Evolutionary conservation across 129 eudicot genomes (phyloP), one percentile per base, ranked within the genome.

Genomic region (Escallonia herrerae): DNA sequence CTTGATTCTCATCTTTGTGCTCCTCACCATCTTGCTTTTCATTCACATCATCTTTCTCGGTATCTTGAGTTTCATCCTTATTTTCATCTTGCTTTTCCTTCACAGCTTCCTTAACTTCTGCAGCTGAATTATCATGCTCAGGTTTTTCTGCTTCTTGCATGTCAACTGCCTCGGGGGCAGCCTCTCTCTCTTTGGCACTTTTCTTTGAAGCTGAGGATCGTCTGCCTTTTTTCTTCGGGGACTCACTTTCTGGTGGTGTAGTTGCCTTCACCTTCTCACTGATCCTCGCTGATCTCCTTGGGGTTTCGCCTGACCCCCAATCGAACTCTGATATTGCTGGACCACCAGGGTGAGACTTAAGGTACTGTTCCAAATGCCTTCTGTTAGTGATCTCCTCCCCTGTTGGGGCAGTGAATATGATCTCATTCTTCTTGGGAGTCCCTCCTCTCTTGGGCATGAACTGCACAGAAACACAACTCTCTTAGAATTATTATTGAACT

Each of bases 341-440:
- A 51, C 94, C 83, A 43, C 87, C 94, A 42, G 96, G 94, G 78
- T 89, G 85, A 5, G 94, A 71, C 76, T 89, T 89, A 73, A 89
- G 81, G 76, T 85, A 89, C 70, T 77, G 83, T 58, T 82, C 85
- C 62, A 89, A 62, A 83, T 89, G 94, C 71, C 74, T 80, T 51
- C 62, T 70, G 75, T 53, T 83, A 11, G 73, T 77, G 62, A 89
- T 85, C 78, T 83, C 96, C 70, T 89, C 94, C 15, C 94, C 96
- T 46, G 96, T 89, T 64, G 96, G 90, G 47, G 96, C 80, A 11
- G 82, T 89, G 76, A 89, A 89, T 62, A 85, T 43, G 37, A 77
- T 72, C 66, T 81, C 87, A 11, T 76, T 85, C 80, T 85, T 89
- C 78, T 52, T 83, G 5, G 87, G 87, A 9, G 90, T 78, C 7